phyloP scores from a whole-genome alignment of 23 red algal genomes.

The Chondrus crispus region DNA sequence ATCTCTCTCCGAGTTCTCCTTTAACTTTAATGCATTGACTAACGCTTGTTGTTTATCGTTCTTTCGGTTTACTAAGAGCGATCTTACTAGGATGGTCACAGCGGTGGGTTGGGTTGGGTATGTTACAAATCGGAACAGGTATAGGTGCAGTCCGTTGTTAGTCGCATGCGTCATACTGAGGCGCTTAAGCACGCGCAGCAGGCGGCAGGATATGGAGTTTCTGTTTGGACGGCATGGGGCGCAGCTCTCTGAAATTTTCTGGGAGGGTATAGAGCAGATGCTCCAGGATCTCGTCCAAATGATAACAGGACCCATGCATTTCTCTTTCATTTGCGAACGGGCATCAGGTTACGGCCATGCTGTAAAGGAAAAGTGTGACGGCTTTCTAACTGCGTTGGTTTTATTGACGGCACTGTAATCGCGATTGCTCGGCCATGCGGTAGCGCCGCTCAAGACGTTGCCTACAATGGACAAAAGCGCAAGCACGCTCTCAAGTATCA shows the following conservation, averaged over 20 bases:
- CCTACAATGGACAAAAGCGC: slow-evolving; percentile 25
- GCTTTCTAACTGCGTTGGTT: background rate
- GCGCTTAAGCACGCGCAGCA: background rate
- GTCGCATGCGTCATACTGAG: background rate
- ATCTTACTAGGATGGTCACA: background rate
- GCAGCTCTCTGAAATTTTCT: slow-evolving; percentile 15
- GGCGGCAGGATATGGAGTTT: slow-evolving; percentile 21
- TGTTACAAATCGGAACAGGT: background rate
- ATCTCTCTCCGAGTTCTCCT: background rate
- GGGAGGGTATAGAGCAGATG: background rate
- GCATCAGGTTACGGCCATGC: background rate
- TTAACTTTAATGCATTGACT: background rate
- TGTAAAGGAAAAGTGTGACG: background rate
- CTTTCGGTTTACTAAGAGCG: background rate
- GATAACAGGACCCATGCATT: background rate
- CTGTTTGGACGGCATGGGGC: background rate
- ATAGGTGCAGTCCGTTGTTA: background rate
- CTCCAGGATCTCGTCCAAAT: background rate
- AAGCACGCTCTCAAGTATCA: slow-evolving; percentile 11
- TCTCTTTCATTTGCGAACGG: slow-evolving; percentile 20
- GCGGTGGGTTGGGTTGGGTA: background rate
- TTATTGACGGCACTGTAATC: slow-evolving; percentile 17
- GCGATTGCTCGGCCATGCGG: background rate
- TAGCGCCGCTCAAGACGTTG: background rate
- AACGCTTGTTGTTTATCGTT: background rate